Conservation (phyloP, 495 filamentous ascomycete species). For the Daldinia childiae region DNA sequence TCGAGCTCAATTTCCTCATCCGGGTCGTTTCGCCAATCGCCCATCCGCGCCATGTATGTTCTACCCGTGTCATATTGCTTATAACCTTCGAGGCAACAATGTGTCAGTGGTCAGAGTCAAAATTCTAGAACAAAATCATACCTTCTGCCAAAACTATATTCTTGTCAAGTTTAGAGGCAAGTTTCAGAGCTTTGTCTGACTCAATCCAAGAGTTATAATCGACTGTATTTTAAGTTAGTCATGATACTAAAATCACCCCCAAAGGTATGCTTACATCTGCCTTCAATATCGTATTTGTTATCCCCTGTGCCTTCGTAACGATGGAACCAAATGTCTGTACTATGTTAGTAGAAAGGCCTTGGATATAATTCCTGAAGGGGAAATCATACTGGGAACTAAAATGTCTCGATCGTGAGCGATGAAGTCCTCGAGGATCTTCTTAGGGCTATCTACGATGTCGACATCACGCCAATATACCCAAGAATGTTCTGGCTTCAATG, state of each 20-base stretch:
- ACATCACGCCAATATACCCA: constrained; percentile 99
- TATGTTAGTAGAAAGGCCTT: constrained; percentile 43
- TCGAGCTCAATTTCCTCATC: constrained; percentile 91
- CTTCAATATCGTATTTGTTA: constrained; percentile 86
- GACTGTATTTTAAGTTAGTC: constrained; percentile 60
- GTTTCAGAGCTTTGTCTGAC: constrained; percentile 79
- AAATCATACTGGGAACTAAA: constrained; percentile 86
- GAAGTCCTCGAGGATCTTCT: constrained; percentile 91
- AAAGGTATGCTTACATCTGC: constrained; percentile 74
- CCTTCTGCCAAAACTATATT: constrained; percentile 89
- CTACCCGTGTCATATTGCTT: constrained; percentile 91
- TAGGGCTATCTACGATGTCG: constrained; percentile 91
- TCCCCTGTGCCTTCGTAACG: constrained; percentile 82
- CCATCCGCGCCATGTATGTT: constrained; percentile 85
- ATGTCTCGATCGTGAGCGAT: constrained; percentile 93
- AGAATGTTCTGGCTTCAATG: constrained; percentile 90
- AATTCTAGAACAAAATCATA: constrained; percentile 40
- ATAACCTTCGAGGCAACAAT: constrained; percentile 68
- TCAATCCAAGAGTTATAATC: constrained; percentile 99
- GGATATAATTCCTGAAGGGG: background rate
- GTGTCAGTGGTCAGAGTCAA: constrained; percentile 13
- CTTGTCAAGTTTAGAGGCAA: constrained; percentile 76
- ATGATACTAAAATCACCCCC: background rate
- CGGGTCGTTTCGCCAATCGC: constrained; percentile 90
- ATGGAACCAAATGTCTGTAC: constrained; percentile 95